These are phyloP conservation scores for Amyloporia xantha DNA, from an alignment of 768 basidiomycete genomes.

Conservation along the genomic window DNA sequence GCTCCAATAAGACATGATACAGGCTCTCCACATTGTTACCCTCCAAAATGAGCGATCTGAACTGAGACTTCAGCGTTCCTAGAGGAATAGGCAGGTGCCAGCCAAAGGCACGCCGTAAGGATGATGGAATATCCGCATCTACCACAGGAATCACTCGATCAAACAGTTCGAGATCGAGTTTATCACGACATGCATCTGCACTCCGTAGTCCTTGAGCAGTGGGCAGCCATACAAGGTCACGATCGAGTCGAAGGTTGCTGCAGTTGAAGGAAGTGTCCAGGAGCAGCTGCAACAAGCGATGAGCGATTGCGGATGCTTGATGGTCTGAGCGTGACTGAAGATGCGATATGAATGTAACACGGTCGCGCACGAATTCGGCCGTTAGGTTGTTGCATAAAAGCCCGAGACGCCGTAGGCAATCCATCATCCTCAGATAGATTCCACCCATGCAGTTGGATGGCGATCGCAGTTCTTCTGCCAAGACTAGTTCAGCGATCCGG, in stretches of 20 bases:
- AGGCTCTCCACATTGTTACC: background rate
- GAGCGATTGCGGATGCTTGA: background rate
- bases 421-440: background rate
- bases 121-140: conserved; percentile 4
- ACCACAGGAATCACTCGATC: conserved; percentile 34
- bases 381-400: conserved; percentile 1
- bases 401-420: background rate
- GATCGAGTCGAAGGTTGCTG: conserved; percentile 9
- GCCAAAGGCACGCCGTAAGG: conserved; percentile 19
- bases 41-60: conserved; percentile 1
- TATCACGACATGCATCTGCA: conserved; percentile 17
- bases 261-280: conserved; percentile 15
- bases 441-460: background rate
- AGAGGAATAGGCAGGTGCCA: conserved; percentile 34
- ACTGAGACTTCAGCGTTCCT: conserved; percentile 1
- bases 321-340: background rate
- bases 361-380: background rate
- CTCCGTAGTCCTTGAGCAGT: conserved; percentile 29
- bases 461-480: background rate
- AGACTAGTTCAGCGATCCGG: background rate
- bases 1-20: background rate
- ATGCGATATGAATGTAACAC: background rate
- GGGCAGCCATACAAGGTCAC: conserved; percentile 31
- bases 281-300: background rate
- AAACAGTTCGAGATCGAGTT: conserved; percentile 23